Evolutionary conservation across 306 rosid genomes (phyloP).

Genomic region (Trichosanthes cucumerina): DNA sequence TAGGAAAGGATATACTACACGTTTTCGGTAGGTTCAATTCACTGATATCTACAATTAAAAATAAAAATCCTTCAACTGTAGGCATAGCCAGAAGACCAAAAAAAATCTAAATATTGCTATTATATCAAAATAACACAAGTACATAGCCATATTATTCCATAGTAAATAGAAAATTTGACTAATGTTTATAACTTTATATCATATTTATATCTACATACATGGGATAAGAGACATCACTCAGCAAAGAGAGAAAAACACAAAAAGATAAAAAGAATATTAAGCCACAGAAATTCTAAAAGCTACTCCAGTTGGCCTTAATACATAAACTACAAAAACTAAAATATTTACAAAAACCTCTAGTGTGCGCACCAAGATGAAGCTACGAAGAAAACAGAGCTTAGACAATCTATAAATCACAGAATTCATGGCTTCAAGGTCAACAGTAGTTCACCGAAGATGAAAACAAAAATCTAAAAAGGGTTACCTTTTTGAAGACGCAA

Average conservation of each 20-base stretch:
- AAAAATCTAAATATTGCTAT: neutral
- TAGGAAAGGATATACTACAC: conserved; percentile 38
- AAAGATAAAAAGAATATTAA: neutral
- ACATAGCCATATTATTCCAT: neutral
- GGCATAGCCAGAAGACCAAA: neutral
- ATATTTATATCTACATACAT: neutral
- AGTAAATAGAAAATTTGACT: neutral
- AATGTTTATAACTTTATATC: neutral
- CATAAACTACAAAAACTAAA: neutral
- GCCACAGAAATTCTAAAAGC: neutral
- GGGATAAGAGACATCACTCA: neutral
- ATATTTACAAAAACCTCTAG: neutral
- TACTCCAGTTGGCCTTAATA: neutral
- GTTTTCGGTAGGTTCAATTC: conserved; percentile 46
- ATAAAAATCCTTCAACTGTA: neutral
- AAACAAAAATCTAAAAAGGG: neutral
- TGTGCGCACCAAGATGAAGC: neutral
- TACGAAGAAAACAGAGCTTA: neutral
- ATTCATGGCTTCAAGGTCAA: conserved; percentile 1
- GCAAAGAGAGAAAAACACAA: neutral
- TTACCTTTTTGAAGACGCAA: conserved; percentile 48
- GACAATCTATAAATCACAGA: neutral
- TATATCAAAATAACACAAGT: neutral
- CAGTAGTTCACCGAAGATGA: neutral
- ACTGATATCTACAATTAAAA: conserved; percentile 31